Percentiles rank a stretch among this genome's conserved stretches.
These are phyloP conservation scores for Ustilago hordei DNA, from an alignment of 1,284 basidiomycete species.

Conservation along the genomic window DNA sequence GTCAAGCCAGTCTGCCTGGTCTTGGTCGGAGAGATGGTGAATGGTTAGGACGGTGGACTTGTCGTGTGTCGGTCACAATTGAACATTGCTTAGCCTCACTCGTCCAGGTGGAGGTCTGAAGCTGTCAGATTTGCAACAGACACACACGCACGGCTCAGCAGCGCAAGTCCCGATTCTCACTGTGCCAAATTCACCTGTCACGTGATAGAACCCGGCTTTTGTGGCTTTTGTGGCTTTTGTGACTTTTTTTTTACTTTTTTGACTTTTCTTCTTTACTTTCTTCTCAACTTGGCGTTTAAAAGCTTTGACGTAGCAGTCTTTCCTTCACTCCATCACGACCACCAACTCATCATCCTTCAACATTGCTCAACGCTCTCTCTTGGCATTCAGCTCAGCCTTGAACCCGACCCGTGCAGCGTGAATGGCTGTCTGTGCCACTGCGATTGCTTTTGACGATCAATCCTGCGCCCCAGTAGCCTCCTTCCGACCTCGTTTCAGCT, in stretches of 20 bases:
- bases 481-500: background rate
- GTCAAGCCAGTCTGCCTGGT: background rate
- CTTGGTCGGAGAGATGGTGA: background rate
- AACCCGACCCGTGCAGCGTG: slow-evolving; percentile 1
- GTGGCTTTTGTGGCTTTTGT: slow-evolving; percentile 10
- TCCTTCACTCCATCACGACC: slow-evolving; percentile 1
- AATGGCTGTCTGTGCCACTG: background rate
- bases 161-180: slow-evolving; percentile 3
- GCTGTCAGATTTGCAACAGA: background rate
- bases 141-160: slow-evolving; percentile 2
- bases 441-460: background rate
- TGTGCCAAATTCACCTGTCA: slow-evolving; percentile 1
- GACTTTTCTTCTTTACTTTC: slow-evolving; percentile 10
- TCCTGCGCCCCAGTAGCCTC: background rate
- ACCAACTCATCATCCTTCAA: slow-evolving; percentile 5
- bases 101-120: slow-evolving; percentile 19
- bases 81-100: slow-evolving; percentile 15
- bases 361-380: background rate
- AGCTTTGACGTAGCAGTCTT: background rate
- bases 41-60: background rate
- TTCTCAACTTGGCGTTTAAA: background rate
- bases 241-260: slow-evolving; percentile 14
- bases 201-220: slow-evolving; percentile 6
- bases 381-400: background rate
- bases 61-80: slow-evolving; percentile 5